These are phyloP conservation scores for Porphyrellus sp. DNA, from an alignment of 1,284 basidiomycete genomes.

Conservation along the genomic window DNA sequence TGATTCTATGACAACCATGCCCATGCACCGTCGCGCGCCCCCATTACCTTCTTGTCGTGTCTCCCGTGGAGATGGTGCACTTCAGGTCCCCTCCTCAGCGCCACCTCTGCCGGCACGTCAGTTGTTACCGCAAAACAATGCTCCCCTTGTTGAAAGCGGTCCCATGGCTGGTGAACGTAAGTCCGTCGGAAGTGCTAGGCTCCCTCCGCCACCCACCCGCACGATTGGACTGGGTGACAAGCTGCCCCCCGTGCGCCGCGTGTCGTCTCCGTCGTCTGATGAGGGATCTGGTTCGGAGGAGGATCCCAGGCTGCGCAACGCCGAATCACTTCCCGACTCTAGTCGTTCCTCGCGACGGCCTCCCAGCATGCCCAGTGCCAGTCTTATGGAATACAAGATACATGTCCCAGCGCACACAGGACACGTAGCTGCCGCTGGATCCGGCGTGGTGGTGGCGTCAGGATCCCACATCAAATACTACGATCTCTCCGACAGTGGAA, in stretches of 20 bases:
- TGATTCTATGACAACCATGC: constrained; percentile 5
- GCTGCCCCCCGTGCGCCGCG: constrained; percentile 58
- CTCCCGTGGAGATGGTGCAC: constrained; percentile 6
- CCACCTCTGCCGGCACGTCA: constrained; percentile 31
- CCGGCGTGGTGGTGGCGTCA: constrained; percentile 59
- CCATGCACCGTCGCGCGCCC: constrained; percentile 20
- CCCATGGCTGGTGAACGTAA: constrained; percentile 42
- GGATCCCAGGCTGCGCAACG: constrained; percentile 35
- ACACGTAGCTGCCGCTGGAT: constrained; percentile 58
- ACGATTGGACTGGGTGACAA: constrained; percentile 66
- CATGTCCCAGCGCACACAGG: constrained; percentile 57
- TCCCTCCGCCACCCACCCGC: constrained; percentile 70
- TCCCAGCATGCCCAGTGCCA: constrained; percentile 49
- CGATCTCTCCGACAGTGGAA: constrained; percentile 50
- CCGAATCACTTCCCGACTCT: constrained; percentile 77
- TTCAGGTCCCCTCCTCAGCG: constrained; percentile 11
- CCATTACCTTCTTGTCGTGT: constrained; percentile 28
- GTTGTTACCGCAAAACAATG: neutral
- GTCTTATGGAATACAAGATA: constrained; percentile 48
- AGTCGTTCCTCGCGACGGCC: constrained; percentile 79
- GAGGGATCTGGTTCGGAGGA: constrained; percentile 57
- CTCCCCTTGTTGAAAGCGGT: constrained; percentile 9
- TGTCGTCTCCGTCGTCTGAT: constrained; percentile 47
- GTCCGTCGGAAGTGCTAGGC: constrained; percentile 41
- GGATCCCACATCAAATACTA: constrained; percentile 65